Evolutionary conservation across 441 rosid genomes (phyloP), one percentile per base, ranked within the genome.

Genomic region (Manihot esculenta): DNA sequence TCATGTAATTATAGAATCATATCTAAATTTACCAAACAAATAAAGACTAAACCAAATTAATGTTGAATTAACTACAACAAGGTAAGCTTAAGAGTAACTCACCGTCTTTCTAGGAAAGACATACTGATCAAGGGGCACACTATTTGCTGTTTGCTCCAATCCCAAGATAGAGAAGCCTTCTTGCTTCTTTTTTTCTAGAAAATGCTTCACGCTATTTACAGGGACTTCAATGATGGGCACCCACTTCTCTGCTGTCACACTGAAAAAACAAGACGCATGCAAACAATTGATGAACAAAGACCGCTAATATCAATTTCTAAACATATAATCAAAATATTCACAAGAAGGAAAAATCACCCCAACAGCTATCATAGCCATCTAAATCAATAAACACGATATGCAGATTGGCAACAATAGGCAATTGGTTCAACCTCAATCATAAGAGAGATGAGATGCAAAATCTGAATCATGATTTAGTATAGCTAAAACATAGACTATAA

Each of bases 231-330:
- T 70, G 23, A 88, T 85, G 54, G 97, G 99, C 76, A 95, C 92
- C 99, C 99, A 95, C 83, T 89, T 92, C 84, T 95, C 99, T 18
- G 96, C 97, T 48, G 97, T 92, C 79, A 95, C 99, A 75, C 99
- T 92, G 81, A 66, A 83, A n/a, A 62, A 80, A 76, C 10, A 62
- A 64, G 77, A 76, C 38, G 49, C 73, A 68, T 9, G 21, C 50
- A 69, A 62, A 69, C 59, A 48, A 73, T 51, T 41, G 12, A 68
- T 13, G 18, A 18, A 38, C 24, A 13, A 35, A 15, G 57, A 14
- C 10, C n/a, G 35, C 7, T 27, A 56, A 53, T 18, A 62, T 27
- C 24, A 33, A 18, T 56, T 33, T 63, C 8, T 13, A 30, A 17
- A 38, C 6, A n/a, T 20, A 5, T 30, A 9, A 38, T 13, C 6